These are phyloP conservation scores for Pseudoperonospora humuli DNA, from an alignment of 352 stramenopile species.

Conservation along the genomic window DNA sequence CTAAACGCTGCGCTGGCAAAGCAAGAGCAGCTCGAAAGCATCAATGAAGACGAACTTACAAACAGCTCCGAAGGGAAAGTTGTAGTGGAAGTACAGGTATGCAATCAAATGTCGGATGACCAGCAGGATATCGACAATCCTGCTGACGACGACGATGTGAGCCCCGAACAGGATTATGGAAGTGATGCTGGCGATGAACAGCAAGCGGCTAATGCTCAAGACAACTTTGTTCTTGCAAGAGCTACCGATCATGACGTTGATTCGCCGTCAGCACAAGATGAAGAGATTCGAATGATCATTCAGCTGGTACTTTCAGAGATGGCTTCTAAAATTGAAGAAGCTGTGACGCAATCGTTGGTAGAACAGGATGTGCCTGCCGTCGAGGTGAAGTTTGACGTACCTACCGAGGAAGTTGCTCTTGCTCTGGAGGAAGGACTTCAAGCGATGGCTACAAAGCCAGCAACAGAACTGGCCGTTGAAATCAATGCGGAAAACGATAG, in stretches of 20 bases:
- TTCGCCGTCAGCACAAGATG: slow-evolving; percentile 3
- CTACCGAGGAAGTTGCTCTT: background rate
- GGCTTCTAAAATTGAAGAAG: slow-evolving; percentile 8
- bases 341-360: background rate
- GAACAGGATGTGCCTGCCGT: background rate
- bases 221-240: background rate
- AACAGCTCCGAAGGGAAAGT: slow-evolving; percentile 8
- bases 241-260: background rate
- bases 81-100: slow-evolving; percentile 14
- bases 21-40: slow-evolving; percentile 3
- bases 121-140: slow-evolving; percentile 18
- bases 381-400: slow-evolving; percentile 1
- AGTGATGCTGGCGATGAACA: slow-evolving; percentile 10
- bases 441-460: background rate
- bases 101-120: slow-evolving; percentile 21
- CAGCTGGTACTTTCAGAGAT: slow-evolving; percentile 13
- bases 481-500: slow-evolving; percentile 2
- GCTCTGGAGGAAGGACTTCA: slow-evolving; percentile 1
- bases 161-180: slow-evolving; percentile 14
- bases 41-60: slow-evolving; percentile 11
- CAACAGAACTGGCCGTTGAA: background rate
- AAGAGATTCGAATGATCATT: slow-evolving; percentile 8
- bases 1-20: background rate
- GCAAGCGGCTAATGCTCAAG: slow-evolving; percentile 2
- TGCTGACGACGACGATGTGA: slow-evolving; percentile 20